Base-by-base conservation (phyloP, 805 yeast genomes). In the Ogataea kodamae region DNA sequence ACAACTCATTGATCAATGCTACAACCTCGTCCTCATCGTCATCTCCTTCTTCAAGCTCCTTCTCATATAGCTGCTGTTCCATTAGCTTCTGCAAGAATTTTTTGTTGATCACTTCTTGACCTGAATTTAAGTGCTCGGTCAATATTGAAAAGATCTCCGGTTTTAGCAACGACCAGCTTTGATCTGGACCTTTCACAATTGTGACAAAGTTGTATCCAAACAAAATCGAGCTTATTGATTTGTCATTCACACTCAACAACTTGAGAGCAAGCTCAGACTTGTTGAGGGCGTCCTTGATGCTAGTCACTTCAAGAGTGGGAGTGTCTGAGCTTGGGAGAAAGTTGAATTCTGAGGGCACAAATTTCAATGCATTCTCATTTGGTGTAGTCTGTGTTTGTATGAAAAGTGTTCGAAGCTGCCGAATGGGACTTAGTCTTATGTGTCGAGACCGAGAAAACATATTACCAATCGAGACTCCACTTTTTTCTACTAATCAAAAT, bases 371-470 rank as follows among this genome's bases (percentile, higher is more conserved):
- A 47, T 84, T 78, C 34, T 78, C 89, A 54, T 87, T 87, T 2
- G 96, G 96, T 0, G 96, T 87, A 18, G 79, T 76, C 20, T 81
- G 78, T 0, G 96, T 87, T 55, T 85, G 94, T 26, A 87, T 87
- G 57, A 78, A 81, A 19, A 81, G 54, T 26, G 38, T 31, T 26
- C 61, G 46, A 10, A 41, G 34, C 33, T 39, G 46, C 19, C 13
- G 22, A 15, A 13, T 10, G 7, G n/a, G 25, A 14, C 3, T 22
- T 11, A 17, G 18, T 14, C 32, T 85, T 0, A 53, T 67, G 6
- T 56, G 72, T 25, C n/a, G 28, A 15, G 20, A 18, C 14, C 18
- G 12, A 18, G 26, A 7, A 25, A 28, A 33, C 31, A 33, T 33
- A 14, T n/a, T 14, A 9, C 14, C 11, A 17, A 46, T 63, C 81